phyloP scores from a whole-genome alignment of 441 rosid species.

The Mallotus repandus region DNA sequence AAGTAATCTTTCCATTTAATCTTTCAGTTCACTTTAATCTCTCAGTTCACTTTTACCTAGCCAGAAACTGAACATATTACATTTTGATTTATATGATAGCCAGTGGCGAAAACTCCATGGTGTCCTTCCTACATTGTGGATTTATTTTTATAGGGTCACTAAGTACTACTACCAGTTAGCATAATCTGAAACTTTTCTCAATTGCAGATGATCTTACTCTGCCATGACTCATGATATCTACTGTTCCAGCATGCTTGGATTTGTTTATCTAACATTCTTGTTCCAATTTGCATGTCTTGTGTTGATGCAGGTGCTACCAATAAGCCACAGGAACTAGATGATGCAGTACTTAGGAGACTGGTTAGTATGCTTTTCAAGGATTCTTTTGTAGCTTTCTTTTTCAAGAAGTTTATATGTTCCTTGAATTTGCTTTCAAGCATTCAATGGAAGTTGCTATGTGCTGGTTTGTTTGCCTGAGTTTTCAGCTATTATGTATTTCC shows the following conservation, averaged over 20 bases:
- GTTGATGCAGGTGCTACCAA: constrained; percentile 81
- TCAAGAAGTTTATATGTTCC: background rate
- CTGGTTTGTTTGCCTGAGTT: background rate
- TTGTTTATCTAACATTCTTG: background rate
- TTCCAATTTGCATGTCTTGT: constrained; percentile 17
- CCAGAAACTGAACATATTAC: background rate
- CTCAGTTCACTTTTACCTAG: background rate
- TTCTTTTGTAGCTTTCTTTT: constrained; percentile 5
- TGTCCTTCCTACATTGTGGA: background rate
- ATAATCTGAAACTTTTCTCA: background rate
- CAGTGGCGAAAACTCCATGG: no score
- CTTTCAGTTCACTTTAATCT: no score
- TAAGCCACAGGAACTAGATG: constrained; percentile 96
- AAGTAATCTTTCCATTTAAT: constrained; percentile 8
- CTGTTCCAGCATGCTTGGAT: background rate
- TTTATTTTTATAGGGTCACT: background rate
- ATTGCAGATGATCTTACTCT: background rate
- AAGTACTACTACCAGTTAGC: background rate
- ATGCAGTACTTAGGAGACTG: constrained; percentile 93
- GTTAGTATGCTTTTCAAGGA: constrained; percentile 39
- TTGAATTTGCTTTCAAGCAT: background rate
- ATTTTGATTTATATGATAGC: background rate
- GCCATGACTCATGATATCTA: background rate
- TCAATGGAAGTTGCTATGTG: background rate
- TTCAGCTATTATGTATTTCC: background rate